Conservation (phyloP, 257 asterid species). For the Capsicum baccatum region DNA sequence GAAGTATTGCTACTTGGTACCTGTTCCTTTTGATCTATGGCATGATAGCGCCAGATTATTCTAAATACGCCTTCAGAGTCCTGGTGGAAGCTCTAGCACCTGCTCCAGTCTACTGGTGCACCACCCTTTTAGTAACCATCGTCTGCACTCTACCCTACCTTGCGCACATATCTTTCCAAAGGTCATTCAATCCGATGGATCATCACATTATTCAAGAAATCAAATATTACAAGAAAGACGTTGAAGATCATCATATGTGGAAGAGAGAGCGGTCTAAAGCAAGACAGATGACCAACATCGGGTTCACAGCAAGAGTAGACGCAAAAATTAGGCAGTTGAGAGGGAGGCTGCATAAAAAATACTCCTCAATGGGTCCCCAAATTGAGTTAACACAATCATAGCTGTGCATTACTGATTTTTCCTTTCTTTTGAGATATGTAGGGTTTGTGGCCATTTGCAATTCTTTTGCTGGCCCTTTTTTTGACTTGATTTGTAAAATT, state of each 20-base stretch:
- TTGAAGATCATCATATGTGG: conserved; percentile 93
- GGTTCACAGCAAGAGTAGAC: conserved; percentile 92
- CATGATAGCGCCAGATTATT: conserved; percentile 44
- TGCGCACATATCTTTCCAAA: conserved; percentile 71
- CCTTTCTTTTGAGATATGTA: conserved; percentile 18
- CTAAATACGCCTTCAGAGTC: conserved; percentile 58
- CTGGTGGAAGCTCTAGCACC: conserved; percentile 79
- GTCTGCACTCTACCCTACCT: conserved; percentile 84
- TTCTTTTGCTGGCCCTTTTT: conserved; percentile 31
- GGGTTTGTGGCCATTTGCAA: conserved; percentile 37
- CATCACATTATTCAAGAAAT: conserved; percentile 96
- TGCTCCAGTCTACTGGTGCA: conserved; percentile 84
- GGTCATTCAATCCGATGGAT: conserved; percentile 87
- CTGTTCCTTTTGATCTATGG: conserved; percentile 75
- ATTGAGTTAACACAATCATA: conserved; percentile 20
- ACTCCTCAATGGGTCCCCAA: conserved; percentile 47
- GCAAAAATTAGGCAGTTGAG: conserved; percentile 83
- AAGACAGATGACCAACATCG: conserved; percentile 72
- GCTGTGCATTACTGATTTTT: conserved; percentile 29
- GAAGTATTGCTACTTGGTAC: conserved; percentile 79
- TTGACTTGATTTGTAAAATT: conserved; percentile 30
- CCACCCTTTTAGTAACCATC: conserved; percentile 71
- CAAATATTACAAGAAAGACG: conserved; percentile 73
- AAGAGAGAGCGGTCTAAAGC: conserved; percentile 79
- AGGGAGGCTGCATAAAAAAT: conserved; percentile 75